Base-by-base conservation (phyloP, 129 eudicot genomes). In the Sambucus nigra region DNA sequence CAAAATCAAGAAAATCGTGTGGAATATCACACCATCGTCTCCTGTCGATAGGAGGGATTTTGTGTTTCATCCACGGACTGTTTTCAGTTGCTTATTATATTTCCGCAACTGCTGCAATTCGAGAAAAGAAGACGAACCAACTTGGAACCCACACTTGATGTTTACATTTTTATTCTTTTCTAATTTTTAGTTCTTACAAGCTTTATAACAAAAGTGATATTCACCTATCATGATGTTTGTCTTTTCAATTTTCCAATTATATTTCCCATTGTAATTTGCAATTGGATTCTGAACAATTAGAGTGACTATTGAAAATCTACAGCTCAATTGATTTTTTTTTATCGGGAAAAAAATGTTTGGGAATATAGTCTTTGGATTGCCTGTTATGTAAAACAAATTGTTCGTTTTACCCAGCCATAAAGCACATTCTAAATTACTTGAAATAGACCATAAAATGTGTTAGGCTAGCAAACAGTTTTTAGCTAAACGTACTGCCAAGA, bases 51-150 rank as follows among this genome's bases (percentile, higher is more conserved):
- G 98, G 98, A 57, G 98, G 98, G 63, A 70, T 89, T 15, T 59
- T 85, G 53, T 85, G 98, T 50, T 78, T 89, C 69, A 54, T 91
- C 44, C 98, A 84, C 24, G 98, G 95, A 26, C 63, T 91, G 40
- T 85, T 91, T 54, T 73, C 82, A 0, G 98, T 85, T 62, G 74
- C 95, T 47, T 91, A 85, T 55, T 76, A 73, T 41, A 74, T 85
- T 24, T 77, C 95, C n/a, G 86, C 95, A 33, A 69, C 69, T 51
- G 92, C 97, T 8, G 57, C 78, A 14, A 51, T 33, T 25, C 62
- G 55, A 45, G 97, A 78, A 27, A 71, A 57, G 40, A 76, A 46
- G 47, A 25, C 51, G 68, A 50, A 72, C 55, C 80, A 71, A 26
- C 77, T 53, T 41, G 67, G 18, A 33, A 50, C 59, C 69, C 53